These are phyloP conservation scores for Candida sanyaensis DNA, from an alignment of 1,139 yeast genomes.

Conservation along the genomic window DNA sequence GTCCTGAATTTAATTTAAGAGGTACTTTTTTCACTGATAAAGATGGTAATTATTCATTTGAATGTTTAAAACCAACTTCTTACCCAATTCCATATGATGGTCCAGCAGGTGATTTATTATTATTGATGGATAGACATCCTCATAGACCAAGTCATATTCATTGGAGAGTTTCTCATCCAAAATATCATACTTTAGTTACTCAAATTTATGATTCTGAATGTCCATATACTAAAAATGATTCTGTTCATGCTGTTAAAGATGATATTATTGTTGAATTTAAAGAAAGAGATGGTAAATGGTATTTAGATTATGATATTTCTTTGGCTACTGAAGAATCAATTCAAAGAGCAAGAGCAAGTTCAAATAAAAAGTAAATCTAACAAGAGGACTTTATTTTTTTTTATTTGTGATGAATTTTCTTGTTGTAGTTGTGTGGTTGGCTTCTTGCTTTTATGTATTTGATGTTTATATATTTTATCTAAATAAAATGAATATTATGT, in stretches of 20 bases:
- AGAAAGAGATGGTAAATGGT: constrained; percentile 11
- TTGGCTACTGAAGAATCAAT: constrained; percentile 19
- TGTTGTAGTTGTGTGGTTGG: too few species aligned
- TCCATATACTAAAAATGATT: constrained; percentile 24
- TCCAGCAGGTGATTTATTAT: constrained; percentile 19
- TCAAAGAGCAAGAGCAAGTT: constrained; percentile 12
- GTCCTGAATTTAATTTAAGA: constrained; percentile 20
- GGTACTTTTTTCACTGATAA: constrained; percentile 17
- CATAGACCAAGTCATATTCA: constrained; percentile 20
- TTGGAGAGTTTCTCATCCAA: constrained; percentile 26
- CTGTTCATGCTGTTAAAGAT: constrained; percentile 33
- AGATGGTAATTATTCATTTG: constrained; percentile 16
- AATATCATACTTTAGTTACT: constrained; percentile 27
- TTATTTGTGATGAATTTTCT: not conserved
- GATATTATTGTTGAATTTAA: constrained; percentile 27
- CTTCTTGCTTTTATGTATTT: too few species aligned
- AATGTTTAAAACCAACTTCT: constrained; percentile 18
- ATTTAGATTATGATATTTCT: constrained; percentile 19
- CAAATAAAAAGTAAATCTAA: not conserved
- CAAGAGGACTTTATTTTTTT: not conserved
- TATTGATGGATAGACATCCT: constrained; percentile 19
- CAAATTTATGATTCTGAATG: constrained; percentile 27
- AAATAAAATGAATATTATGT: too few species aligned
- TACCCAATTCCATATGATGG: constrained; percentile 20
- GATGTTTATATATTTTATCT: too few species aligned